Base-by-base conservation (phyloP, 179 eudicot genomes). In the Camellia oleifera region DNA sequence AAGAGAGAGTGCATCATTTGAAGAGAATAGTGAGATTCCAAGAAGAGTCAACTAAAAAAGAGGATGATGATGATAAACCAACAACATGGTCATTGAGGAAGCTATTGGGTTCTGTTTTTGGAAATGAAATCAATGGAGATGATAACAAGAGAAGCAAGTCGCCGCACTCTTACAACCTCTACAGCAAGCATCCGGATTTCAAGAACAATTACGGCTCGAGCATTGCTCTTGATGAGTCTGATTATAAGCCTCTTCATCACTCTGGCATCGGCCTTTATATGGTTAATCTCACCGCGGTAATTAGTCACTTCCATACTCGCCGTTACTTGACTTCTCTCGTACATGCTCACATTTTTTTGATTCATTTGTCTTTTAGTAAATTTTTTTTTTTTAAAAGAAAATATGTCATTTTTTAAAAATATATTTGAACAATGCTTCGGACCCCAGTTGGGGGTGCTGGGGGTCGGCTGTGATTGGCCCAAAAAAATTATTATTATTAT, bases 281-380 rank as follows among this genome's bases (percentile, higher is more conserved):
- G 0, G 99, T 94, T 85, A 94, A 94, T 78, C 89, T 96, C 42
- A 88, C 98, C 0, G 96, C 92, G 88, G 99, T 96, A 95, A 81
- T 42, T 62, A 4, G 8, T 7, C 13, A 45, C 4, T 46, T 12
- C 63, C 67, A 48, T 5, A 11, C 12, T 46, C 46, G 2, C 2
- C 32, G 1, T 14, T 48, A 48, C 52, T 32, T 1, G 40, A 32
- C 40, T 32, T 32, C 40, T 32, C 40, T 32, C 40, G 40, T 32
- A 32, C 40, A 32, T 32, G 40, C 40, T 32, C 2, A 32, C 40
- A 0, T 0, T 32, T 32, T 32, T 32, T 32, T 32, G 40, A 32
- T 32, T 48, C 52, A 48, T 48, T 48, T 48, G 7, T 48, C 7
- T 48, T 48, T 0, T 48, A 4, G 52, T 7, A 48, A 4, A 48